Evolutionary conservation across 805 yeast genomes (phyloP).

Genomic region (Candida pseudofarinosa): DNA sequence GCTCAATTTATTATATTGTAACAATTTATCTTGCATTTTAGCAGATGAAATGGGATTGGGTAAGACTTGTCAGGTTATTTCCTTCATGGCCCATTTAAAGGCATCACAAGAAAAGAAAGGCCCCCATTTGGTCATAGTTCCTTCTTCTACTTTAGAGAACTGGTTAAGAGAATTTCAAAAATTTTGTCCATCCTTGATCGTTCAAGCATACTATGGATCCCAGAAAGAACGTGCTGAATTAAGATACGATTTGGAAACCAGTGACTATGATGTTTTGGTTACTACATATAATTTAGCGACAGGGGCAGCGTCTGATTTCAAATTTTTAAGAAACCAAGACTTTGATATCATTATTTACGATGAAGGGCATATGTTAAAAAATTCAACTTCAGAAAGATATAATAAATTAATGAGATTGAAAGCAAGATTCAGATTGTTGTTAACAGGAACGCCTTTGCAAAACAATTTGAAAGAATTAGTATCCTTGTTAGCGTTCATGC

Average conservation of each 20-base stretch:
- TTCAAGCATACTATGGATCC: conserved; percentile 92
- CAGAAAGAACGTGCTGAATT: conserved; percentile 81
- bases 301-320: conserved; percentile 76
- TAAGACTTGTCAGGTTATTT: conserved; percentile 92
- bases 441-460: conserved; percentile 97
- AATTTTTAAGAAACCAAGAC: conserved; percentile 66
- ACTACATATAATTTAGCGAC: conserved; percentile 93
- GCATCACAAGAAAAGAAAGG: conserved; percentile 53
- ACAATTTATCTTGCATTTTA: conserved; percentile 80
- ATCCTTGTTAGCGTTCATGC: conserved; percentile 83
- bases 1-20: conserved; percentile 75
- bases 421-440: conserved; percentile 78
- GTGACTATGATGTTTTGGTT: conserved; percentile 79
- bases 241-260: conserved; percentile 59
- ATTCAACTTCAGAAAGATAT: conserved; percentile 84
- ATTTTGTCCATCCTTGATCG: conserved; percentile 76
- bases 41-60: conserved; percentile 99
- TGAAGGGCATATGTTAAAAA: conserved; percentile 96
- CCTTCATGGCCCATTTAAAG: conserved; percentile 83
- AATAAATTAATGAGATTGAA: conserved; percentile 76
- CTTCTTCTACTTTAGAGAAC: conserved; percentile 93
- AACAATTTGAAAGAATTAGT: conserved; percentile 88
- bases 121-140: conserved; percentile 93
- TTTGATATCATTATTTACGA: conserved; percentile 92
- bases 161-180: conserved; percentile 94